phyloP scores from a whole-genome alignment of 1,139 yeast genomes.

The Candida gigantensis region DNA sequence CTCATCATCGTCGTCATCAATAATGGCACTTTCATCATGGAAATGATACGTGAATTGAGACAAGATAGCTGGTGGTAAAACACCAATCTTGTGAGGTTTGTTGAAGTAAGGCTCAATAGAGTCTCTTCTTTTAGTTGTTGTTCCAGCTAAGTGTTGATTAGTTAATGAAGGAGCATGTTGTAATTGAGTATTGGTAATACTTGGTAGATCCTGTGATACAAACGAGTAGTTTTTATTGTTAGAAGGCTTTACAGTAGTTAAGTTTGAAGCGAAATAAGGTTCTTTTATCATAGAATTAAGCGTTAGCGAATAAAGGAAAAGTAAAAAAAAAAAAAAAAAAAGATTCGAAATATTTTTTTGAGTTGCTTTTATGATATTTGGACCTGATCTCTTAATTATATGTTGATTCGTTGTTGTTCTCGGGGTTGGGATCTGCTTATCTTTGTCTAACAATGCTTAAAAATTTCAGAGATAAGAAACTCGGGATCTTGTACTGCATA shows the following conservation, averaged over 20 bases:
- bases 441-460: no score
- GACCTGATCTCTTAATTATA: no score
- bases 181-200: conserved; percentile 3
- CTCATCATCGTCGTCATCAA: conserved; percentile 20
- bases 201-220: conserved; percentile 12
- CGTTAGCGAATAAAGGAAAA: not conserved
- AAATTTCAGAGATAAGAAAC: not conserved
- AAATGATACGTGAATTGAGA: conserved; percentile 9
- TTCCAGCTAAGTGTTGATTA: no score
- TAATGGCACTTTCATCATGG: conserved; percentile 13
- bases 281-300: conserved; percentile 13
- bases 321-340: not conserved
- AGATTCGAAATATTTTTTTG: not conserved
- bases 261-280: conserved; percentile 12
- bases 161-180: conserved; percentile 7
- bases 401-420: no score
- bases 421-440: no score
- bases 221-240: conserved; percentile 10
- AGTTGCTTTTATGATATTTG: no score
- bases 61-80: conserved; percentile 12
- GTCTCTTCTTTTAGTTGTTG: no score
- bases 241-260: conserved; percentile 11
- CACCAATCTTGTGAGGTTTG: conserved; percentile 7
- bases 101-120: conserved; percentile 14
- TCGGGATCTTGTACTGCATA: no score